Evolutionary conservation across 306 rosid genomes (phyloP), one percentile per base, ranked within the genome.

Genomic region (Mucuna pruriens): DNA sequence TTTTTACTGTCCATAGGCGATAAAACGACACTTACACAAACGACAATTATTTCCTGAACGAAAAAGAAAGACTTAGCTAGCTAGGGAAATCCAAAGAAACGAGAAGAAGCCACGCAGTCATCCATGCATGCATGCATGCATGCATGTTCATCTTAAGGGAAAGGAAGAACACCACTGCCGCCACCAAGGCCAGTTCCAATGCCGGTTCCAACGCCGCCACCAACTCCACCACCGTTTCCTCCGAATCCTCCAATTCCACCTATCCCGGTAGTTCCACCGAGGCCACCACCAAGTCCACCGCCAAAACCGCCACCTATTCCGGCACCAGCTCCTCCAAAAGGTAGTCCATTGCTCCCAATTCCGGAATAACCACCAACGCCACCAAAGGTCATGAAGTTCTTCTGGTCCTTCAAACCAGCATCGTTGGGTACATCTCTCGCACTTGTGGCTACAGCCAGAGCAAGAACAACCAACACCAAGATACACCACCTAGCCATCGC

Each of bases 301-400:
- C 89, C 92, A 36, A 72, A 75, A 3, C 84, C 83, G 1, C 80
- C 89, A 0, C 92, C 96, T 2, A 88, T 0, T 22, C 84, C 94
- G 0, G 88, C 97, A 0, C 91, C 97, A 0, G 44, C 80, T 8
- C 97, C 98, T 13, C 86, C 97, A 12, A 88, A 92, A 0, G 97
- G 99, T 0, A 91, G 83, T 1, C 99, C 99, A 29, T 88, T 88
- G 81, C 12, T 9, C 0, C 99, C 99, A 1, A 95, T 1, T n/a
- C 99, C 97, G 0, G 95, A 88, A 82, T 15, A 84, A 11, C 93
- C 97, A 6, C 97, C 98, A n/a, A 85, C 6, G 0, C 98, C 97
- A 2, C 96, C 95, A 6, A 44, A 88, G 17, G 84, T 9, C 13
- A 84, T 0, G 75, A 95, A 42, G 90, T 95, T 95, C 91, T 95